phyloP scores from a whole-genome alignment of 331 rosid species.

The Quercus lobata region DNA sequence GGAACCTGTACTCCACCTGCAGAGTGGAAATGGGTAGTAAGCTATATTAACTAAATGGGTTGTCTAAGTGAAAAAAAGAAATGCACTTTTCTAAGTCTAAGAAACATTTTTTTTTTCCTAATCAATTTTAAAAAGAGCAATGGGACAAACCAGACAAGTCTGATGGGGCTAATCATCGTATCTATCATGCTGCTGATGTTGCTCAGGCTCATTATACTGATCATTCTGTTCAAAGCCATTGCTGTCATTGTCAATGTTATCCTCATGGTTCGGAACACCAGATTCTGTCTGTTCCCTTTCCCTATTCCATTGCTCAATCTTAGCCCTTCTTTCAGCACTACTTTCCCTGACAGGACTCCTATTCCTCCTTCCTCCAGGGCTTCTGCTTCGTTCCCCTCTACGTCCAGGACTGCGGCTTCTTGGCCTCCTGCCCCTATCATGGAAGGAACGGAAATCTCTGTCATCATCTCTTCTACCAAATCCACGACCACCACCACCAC shows the following conservation, averaged over 20 bases:
- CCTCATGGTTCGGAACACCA: conserved; percentile 34
- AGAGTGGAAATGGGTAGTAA: conserved; percentile 39
- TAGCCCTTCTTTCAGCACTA: conserved; percentile 93
- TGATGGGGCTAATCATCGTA: conserved; percentile 6
- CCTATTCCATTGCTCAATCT: conserved; percentile 93
- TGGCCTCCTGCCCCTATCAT: conserved; percentile 63
- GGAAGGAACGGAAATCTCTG: conserved; percentile 52
- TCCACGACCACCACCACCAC: conserved; percentile 56
- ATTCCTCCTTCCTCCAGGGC: conserved; percentile 74
- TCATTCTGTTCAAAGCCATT: conserved; percentile 36
- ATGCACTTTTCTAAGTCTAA: not conserved
- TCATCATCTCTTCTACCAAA: conserved; percentile 77
- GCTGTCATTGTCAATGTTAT: conserved; percentile 34
- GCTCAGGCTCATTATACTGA: conserved; percentile 47
- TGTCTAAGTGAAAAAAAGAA: not conserved
- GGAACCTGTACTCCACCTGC: conserved; percentile 43
- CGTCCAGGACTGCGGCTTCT: conserved; percentile 95
- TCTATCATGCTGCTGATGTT: conserved; percentile 27
- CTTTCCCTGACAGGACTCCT: conserved; percentile 80
- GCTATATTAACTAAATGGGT: conserved; percentile 21
- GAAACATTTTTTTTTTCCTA: not conserved
- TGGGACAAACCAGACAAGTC: conserved; percentile 42
- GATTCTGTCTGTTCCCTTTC: conserved; percentile 61
- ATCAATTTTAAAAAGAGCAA: not conserved
- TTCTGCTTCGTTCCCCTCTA: conserved; percentile 76